Conservation (phyloP, 2,329 filamentous ascomycete genomes). For the Neurospora crassa region DNA sequence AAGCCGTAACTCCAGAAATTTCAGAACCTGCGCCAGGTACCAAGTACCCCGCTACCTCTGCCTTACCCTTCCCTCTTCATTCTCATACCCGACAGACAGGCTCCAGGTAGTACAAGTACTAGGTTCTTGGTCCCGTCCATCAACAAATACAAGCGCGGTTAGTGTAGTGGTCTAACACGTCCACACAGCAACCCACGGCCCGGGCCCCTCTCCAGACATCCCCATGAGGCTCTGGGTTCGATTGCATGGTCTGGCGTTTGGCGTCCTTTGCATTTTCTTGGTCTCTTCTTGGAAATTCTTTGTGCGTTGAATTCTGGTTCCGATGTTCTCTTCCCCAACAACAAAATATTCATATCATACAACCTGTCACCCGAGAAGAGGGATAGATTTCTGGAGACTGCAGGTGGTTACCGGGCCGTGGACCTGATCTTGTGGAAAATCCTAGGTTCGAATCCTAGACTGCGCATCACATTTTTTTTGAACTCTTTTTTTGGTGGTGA, state of each 20-base stretch:
- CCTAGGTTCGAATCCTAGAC: background rate
- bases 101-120: background rate
- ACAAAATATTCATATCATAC: background rate
- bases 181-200: background rate
- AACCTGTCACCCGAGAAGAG: background rate
- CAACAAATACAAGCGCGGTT: background rate
- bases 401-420: background rate
- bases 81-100: too few species aligned
- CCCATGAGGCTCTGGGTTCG: background rate
- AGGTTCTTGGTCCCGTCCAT: background rate
- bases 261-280: background rate
- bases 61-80: background rate
- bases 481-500: background rate
- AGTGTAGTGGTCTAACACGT: background rate
- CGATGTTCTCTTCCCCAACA: background rate
- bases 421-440: background rate
- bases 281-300: background rate
- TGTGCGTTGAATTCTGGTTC: background rate
- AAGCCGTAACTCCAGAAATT: background rate
- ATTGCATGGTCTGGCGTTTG: background rate
- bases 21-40: background rate
- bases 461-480: background rate
- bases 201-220: background rate
- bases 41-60: background rate
- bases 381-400: background rate